These are phyloP conservation scores for Phyllosticta ampelicida DNA, from an alignment of 2,329 filamentous ascomycete genomes.

Conservation along the genomic window DNA sequence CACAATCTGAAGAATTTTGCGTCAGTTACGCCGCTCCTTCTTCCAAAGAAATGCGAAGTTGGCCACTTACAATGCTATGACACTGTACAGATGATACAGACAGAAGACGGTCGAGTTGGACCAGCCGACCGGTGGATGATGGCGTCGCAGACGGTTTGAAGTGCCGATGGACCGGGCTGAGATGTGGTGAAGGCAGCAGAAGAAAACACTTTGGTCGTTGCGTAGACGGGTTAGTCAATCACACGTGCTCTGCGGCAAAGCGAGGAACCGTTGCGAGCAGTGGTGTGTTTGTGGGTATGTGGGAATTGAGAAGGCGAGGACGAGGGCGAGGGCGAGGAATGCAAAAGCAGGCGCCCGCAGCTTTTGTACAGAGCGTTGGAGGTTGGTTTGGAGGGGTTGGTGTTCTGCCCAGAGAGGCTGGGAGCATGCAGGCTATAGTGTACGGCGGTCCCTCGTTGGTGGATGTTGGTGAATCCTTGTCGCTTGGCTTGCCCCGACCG, in stretches of 20 bases:
- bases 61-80: background rate
- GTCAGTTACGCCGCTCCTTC: background rate
- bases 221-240: too few species aligned
- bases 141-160: background rate
- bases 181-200: background rate
- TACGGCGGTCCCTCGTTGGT: too few species aligned
- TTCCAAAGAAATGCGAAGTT: background rate
- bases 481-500: background rate
- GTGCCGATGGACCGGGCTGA: background rate
- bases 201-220: too few species aligned
- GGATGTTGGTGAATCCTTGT: background rate
- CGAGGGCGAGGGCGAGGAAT: too few species aligned
- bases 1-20: background rate
- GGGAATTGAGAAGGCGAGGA: background rate
- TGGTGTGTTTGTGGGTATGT: background rate
- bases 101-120: background rate
- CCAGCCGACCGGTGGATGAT: background rate
- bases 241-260: background rate
- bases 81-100: background rate
- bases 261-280: background rate
- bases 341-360: background rate
- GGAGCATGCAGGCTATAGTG: background rate
- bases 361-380: background rate
- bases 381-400: background rate
- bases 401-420: background rate